Evolutionary conservation across 2,329 filamentous ascomycete genomes (phyloP).

Genomic region (Trichoderma semiorbis): DNA sequence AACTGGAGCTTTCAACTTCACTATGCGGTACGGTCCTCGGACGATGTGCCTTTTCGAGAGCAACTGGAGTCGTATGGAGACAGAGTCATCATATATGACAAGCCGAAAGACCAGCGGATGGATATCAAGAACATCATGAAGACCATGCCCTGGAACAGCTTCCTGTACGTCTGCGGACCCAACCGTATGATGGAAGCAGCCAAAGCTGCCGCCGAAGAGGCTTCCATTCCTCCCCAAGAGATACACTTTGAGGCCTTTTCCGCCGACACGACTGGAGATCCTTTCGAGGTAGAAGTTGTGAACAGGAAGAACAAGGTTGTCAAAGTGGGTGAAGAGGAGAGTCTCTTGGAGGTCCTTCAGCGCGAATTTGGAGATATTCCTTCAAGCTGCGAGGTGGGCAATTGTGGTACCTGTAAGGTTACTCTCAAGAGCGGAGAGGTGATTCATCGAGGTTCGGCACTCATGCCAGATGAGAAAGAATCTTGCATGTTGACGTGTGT

Average conservation of each 20-base stretch:
- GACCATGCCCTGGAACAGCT: conserved; percentile 49
- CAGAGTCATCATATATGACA: conserved; percentile 51
- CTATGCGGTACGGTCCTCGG: conserved; percentile 52
- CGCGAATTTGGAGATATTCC: conserved; percentile 41
- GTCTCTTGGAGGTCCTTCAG: conserved; percentile 47
- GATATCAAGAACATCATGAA: conserved; percentile 50
- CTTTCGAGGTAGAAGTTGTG: conserved; percentile 55
- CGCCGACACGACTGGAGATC: conserved; percentile 52
- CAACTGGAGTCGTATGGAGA: conserved; percentile 41
- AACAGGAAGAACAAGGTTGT: conserved; percentile 40
- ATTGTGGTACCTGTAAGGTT: conserved; percentile 52
- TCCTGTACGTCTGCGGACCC: conserved; percentile 61
- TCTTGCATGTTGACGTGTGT: conserved; percentile 49
- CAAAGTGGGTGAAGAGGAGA: conserved; percentile 46
- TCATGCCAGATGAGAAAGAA: conserved; percentile 43
- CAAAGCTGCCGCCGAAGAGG: conserved; percentile 36
- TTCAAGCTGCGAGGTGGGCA: conserved; percentile 53
- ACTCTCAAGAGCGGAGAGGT: conserved; percentile 41
- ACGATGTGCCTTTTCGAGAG: conserved; percentile 54
- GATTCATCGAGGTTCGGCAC: conserved; percentile 48
- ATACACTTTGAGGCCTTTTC: conserved; percentile 61
- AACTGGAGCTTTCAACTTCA: conserved; percentile 54
- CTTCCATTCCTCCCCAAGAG: conserved; percentile 45
- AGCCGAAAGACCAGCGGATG: conserved; percentile 48
- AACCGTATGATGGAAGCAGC: conserved; percentile 54